Percentiles rank a stretch among this genome's conserved stretches.
These are phyloP conservation scores for Acanthochlamys bracteata DNA, from an alignment of 106 monocot species.

Conservation along the genomic window DNA sequence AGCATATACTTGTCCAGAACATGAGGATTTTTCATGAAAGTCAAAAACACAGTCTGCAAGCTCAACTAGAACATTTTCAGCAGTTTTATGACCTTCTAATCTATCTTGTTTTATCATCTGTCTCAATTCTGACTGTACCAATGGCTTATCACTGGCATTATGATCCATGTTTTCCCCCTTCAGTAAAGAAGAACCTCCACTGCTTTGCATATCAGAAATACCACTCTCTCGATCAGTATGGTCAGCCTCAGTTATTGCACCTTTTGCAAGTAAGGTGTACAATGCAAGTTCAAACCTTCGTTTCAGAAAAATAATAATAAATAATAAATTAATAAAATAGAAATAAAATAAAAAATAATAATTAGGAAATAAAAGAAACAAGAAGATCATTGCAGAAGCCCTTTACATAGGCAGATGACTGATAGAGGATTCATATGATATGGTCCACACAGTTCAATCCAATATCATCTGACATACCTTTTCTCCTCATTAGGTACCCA, in stretches of 20 bases:
- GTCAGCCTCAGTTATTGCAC: constrained; percentile 37
- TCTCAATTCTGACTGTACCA: constrained; percentile 39
- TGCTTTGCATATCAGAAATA: constrained; percentile 21
- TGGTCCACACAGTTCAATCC: no score
- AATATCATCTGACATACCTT: constrained; percentile 33
- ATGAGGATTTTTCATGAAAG: constrained; percentile 26
- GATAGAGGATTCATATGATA: no score
- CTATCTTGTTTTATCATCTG: constrained; percentile 33
- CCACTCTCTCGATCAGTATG: constrained; percentile 25
- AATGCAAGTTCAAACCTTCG: constrained; percentile 90
- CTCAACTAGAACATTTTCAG: constrained; percentile 36
- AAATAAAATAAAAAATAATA: no score
- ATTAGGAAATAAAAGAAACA: no score
- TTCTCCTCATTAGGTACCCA: constrained; percentile 99
- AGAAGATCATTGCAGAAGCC: no score
- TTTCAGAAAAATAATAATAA: constrained; percentile 11
- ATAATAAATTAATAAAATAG: no score
- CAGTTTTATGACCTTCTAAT: constrained; percentile 31
- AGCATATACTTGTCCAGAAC: constrained; percentile 18
- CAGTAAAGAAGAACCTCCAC: constrained; percentile 18
- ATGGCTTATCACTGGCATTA: constrained; percentile 15
- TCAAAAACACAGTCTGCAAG: constrained; percentile 43
- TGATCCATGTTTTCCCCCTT: constrained; percentile 31
- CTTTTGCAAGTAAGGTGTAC: constrained; percentile 65
- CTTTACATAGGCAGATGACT: no score